These are phyloP conservation scores for Eleusine coracana DNA, from an alignment of 176 grass and related monocot genomes.

Conservation along the genomic window DNA sequence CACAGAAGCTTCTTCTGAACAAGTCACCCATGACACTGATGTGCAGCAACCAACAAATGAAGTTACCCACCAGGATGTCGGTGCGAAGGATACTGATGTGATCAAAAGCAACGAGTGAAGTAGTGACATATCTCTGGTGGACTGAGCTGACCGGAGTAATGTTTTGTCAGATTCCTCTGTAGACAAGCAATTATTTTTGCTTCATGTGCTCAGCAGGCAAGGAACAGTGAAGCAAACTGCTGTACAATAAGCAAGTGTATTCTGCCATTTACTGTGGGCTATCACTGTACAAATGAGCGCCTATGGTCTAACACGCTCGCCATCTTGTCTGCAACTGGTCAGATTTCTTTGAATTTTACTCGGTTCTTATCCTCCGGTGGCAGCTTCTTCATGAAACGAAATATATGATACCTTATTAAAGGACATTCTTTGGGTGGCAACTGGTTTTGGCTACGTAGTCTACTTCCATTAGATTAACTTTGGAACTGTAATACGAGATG, in stretches of 20 bases:
- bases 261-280: constrained; percentile 45
- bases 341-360: constrained; percentile 34
- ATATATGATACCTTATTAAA: constrained; percentile 30
- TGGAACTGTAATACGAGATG: constrained; percentile 50
- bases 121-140: constrained; percentile 24
- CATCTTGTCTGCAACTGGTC: constrained; percentile 42
- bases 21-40: constrained; percentile 5
- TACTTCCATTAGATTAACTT: constrained; percentile 43
- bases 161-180: constrained; percentile 29
- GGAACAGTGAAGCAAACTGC: constrained; percentile 38
- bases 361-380: constrained; percentile 45
- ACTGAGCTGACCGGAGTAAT: constrained; percentile 46
- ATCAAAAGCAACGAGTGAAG: constrained; percentile 45
- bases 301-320: constrained; percentile 22
- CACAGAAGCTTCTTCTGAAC: constrained; percentile 21
- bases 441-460: constrained; percentile 46
- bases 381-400: constrained; percentile 3
- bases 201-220: constrained; percentile 37
- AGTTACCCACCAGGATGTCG: neutral
- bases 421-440: constrained; percentile 53
- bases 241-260: constrained; percentile 59
- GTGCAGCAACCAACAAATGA: constrained; percentile 40
- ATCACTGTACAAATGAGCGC: constrained; percentile 58
- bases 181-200: constrained; percentile 38
- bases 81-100: constrained; percentile 31